phyloP scores from a whole-genome alignment of 805 yeast species.

The Sugiyamaella boreocaroliniensis region DNA sequence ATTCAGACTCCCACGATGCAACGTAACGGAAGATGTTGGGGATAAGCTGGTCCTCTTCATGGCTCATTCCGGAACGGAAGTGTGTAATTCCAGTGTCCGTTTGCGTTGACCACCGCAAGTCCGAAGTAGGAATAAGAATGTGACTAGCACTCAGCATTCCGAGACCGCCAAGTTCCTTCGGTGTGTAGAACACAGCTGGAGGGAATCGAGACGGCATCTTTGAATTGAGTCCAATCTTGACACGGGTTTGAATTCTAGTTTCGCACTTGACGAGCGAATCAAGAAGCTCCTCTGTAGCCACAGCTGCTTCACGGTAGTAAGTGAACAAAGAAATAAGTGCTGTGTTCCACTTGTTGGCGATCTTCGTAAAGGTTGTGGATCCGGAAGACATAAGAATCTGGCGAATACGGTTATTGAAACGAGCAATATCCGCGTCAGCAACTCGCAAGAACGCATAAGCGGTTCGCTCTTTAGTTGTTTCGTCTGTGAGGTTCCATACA shows the following conservation, averaged over 20 bases:
- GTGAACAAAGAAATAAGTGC: conserved; percentile 80
- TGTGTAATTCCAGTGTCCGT: conserved; percentile 93
- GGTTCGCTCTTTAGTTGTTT: conserved; percentile 69
- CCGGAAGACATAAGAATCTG: conserved; percentile 94
- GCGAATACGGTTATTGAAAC: conserved; percentile 75
- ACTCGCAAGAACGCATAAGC: conserved; percentile 86
- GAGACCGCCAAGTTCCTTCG: conserved; percentile 93
- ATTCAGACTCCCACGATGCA: conserved; percentile 95
- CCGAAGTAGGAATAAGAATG: conserved; percentile 88
- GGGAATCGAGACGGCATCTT: conserved; percentile 99
- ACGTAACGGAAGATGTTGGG: conserved; percentile 93
- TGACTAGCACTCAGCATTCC: conserved; percentile 98
- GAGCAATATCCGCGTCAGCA: conserved; percentile 68
- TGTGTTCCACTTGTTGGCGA: conserved; percentile 94
- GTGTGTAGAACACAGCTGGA: conserved; percentile 97
- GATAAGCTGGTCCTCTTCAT: conserved; percentile 61
- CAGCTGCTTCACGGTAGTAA: conserved; percentile 88
- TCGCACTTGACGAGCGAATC: conserved; percentile 86
- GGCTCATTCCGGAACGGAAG: conserved; percentile 90
- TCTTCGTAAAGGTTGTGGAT: conserved; percentile 87
- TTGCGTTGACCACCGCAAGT: conserved; percentile 82
- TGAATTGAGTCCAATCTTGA: conserved; percentile 89
- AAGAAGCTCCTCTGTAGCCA: conserved; percentile 68
- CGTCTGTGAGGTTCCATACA: conserved; percentile 81
- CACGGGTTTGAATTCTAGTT: conserved; percentile 87